Conservation (phyloP, 2,329 filamentous ascomycete species). For the Venturia asperata region DNA sequence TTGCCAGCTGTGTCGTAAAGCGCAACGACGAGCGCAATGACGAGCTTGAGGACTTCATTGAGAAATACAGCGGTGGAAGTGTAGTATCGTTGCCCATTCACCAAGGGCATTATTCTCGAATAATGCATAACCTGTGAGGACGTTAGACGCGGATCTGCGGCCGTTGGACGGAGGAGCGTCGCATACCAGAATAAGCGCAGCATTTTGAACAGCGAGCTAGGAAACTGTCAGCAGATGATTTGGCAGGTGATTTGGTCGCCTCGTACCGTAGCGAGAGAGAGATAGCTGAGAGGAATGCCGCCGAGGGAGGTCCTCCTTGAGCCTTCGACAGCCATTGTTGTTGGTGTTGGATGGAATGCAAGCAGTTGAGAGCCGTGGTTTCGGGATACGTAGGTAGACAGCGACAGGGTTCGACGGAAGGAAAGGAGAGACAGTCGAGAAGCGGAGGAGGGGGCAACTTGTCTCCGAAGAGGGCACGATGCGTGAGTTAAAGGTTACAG, state of each 20-base stretch:
- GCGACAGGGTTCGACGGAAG: constrained; percentile 1
- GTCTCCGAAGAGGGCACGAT: background rate
- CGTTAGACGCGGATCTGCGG: constrained; percentile 19
- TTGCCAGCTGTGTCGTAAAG: constrained; percentile 79
- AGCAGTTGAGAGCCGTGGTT: background rate
- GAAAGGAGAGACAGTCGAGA: constrained; percentile 3
- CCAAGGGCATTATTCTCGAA: constrained; percentile 83
- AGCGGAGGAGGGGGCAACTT: background rate
- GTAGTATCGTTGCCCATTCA: constrained; percentile 79
- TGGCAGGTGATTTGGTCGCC: background rate
- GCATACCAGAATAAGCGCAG: constrained; percentile 63
- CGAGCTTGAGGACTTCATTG: constrained; percentile 85
- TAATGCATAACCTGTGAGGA: constrained; percentile 77
- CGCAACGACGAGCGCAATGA: constrained; percentile 76
- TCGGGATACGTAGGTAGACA: background rate
- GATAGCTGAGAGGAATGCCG: constrained; percentile 61
- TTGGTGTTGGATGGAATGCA: background rate
- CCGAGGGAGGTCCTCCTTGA: constrained; percentile 12
- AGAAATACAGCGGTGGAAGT: constrained; percentile 91
- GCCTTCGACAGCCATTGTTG: constrained; percentile 13
- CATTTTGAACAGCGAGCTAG: constrained; percentile 74
- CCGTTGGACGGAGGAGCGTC: background rate
- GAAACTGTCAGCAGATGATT: constrained; percentile 24
- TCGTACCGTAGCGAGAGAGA: constrained; percentile 58
- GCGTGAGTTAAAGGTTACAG: background rate